Evolutionary conservation across 2,329 filamentous ascomycete genomes (phyloP), one percentile per base, ranked within the genome.

Genomic region (Fusarium coffeatum): DNA sequence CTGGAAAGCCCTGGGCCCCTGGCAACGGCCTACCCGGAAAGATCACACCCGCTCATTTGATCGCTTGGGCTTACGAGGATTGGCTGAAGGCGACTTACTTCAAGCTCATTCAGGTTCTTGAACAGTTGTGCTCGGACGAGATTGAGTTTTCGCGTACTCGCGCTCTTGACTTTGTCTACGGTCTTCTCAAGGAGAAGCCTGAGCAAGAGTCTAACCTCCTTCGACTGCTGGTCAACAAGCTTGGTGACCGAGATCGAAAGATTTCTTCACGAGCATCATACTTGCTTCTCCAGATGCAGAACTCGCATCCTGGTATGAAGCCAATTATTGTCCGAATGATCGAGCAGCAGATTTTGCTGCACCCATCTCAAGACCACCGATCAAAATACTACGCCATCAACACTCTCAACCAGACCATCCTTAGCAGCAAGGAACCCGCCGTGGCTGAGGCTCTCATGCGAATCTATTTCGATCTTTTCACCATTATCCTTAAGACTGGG

Each of bases 381-480:
- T 93, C 95, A 42, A 97, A 93, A 78, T 99, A 99, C 81, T 98
- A 97, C 80, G 94, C 93, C 34, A 90, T 97, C 78, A 98, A 98
- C 78, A 98, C 96, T 0, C 85, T 99, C 51, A 99, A 99, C 78
- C 97, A 99, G 81, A 98, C 95, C 0, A 94, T 98, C 51, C 82
- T 99, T 51, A 97, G 93, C 79, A 88, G 83, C 57, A 96, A 92
- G 74, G 95, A 98, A 76, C 91, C 94, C 41, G 86, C 89, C 20
- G 87, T 97, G 20, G 94, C 94, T 10, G 90, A 92, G 76, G 89
- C 91, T 55, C 85, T 99, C 16, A 84, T 99, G 41, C 89, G 93
- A 55, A 94, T 98, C 46, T 99, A 98, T 82, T 99, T 99, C 78
- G 89, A 91, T 34, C 84, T 97, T 41, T 99, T 99, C 76, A 88